phyloP scores from a whole-genome alignment of 192 early-diverging fungal species.

The Coemansia sp. region DNA sequence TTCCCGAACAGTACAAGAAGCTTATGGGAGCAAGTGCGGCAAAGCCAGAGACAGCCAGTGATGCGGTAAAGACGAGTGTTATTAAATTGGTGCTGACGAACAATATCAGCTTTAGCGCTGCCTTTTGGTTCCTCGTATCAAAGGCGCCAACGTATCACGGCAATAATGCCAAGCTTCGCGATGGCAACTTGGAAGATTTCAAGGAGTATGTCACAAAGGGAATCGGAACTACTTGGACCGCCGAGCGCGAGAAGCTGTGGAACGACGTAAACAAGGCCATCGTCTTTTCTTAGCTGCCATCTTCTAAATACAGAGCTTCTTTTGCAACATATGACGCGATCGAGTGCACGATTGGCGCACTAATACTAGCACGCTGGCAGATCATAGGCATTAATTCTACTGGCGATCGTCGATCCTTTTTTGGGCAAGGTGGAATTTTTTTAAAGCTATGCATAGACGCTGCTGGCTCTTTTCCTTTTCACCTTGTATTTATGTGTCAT shows the following conservation, averaged over 20 bases:
- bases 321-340: not conserved
- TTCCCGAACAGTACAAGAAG: constrained; percentile 11
- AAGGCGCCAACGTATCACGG: constrained; percentile 11
- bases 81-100: constrained; percentile 24
- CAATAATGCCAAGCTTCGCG: constrained; percentile 11
- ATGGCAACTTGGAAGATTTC: constrained; percentile 28
- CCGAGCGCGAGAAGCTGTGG: constrained; percentile 21
- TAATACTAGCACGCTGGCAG: not conserved
- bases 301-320: not conserved
- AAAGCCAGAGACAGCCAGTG: not conserved
- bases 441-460: not conserved
- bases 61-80: constrained; percentile 5
- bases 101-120: constrained; percentile 31
- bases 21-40: constrained; percentile 1
- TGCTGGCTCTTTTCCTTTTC: not conserved
- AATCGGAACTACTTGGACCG: constrained; percentile 9
- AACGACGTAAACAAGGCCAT: constrained; percentile 17
- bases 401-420: not conserved
- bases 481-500: not conserved
- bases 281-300: constrained; percentile 2
- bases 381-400: not conserved
- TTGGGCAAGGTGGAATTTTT: not conserved
- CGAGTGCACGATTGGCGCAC: not conserved
- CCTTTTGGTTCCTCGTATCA: constrained; percentile 31
- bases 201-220: constrained; percentile 13